These are phyloP conservation scores for Pascua sp. DNA, from an alignment of 1,284 basidiomycete genomes.

Conservation along the genomic window DNA sequence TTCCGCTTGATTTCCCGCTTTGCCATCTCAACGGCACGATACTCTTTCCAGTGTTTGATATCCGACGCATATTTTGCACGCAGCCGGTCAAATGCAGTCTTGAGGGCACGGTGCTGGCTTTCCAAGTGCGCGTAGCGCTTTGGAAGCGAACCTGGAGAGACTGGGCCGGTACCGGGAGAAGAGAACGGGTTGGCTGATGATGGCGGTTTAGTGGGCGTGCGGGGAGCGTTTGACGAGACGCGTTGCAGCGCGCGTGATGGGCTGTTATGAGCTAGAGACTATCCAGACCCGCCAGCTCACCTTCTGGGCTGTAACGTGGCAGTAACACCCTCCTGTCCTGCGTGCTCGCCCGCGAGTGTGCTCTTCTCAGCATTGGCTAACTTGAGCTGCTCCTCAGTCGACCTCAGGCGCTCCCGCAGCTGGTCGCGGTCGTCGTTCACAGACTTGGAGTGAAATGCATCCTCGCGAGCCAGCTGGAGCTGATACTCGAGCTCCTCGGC, in stretches of 20 bases:
- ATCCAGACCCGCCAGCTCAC: too few species aligned
- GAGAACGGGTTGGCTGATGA: not conserved
- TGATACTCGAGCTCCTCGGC: not conserved
- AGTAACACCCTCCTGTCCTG: too few species aligned
- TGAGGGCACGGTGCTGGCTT: conserved; percentile 24
- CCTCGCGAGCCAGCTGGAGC: conserved; percentile 6
- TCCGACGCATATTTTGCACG: conserved; percentile 21
- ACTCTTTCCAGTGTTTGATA: conserved; percentile 34
- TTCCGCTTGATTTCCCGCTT: conserved; percentile 23
- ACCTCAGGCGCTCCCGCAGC: not conserved
- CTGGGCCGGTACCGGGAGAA: not conserved
- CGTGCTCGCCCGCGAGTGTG: too few species aligned
- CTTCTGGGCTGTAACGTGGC: too few species aligned
- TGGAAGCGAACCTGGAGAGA: conserved; percentile 1
- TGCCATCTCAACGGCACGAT: conserved; percentile 25
- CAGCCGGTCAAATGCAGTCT: conserved; percentile 24
- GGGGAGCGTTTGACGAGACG: conserved; percentile 21
- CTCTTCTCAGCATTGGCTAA: too few species aligned
- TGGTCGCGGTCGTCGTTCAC: not conserved
- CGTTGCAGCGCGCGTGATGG: conserved; percentile 16
- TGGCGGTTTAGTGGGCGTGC: conserved; percentile 8
- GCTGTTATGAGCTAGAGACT: conserved; percentile 5
- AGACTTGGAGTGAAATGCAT: not conserved
- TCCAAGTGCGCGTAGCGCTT: conserved; percentile 22
- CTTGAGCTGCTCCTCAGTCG: too few species aligned